Percentiles rank a stretch among this genome's conserved stretches.
These are phyloP conservation scores for Tetrapisispora namnaoensis DNA, from an alignment of 805 yeast genomes.

Conservation along the genomic window DNA sequence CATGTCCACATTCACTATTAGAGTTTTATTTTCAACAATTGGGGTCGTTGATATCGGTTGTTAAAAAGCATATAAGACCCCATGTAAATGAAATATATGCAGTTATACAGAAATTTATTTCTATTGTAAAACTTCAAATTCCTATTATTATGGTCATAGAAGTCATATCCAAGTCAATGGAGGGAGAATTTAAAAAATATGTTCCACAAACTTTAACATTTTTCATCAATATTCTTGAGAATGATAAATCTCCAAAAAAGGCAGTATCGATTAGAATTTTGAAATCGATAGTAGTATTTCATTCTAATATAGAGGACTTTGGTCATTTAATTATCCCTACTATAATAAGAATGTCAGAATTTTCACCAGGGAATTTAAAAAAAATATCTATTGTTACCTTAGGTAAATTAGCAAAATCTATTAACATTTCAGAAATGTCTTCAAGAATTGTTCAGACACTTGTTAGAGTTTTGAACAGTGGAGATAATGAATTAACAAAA, in stretches of 20 bases:
- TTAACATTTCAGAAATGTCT: conserved; percentile 76
- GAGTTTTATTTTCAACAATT: conserved; percentile 87
- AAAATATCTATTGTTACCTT: conserved; percentile 72
- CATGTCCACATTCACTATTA: conserved; percentile 66
- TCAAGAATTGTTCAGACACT: conserved; percentile 85
- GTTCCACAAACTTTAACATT: conserved; percentile 70
- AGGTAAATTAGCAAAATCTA: conserved; percentile 66
- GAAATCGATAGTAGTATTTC: conserved; percentile 77
- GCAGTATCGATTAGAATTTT: conserved; percentile 64
- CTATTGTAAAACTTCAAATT: conserved; percentile 52
- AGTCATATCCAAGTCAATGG: conserved; percentile 73
- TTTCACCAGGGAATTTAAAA: conserved; percentile 47
- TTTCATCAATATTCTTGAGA: conserved; percentile 65
- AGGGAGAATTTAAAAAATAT: conserved; percentile 83
- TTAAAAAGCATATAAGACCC: conserved; percentile 83
- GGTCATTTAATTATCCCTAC: conserved; percentile 82
- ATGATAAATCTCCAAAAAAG: conserved; percentile 52
- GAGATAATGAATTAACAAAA: conserved; percentile 49
- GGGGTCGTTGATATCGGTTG: conserved; percentile 67
- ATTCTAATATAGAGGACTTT: conserved; percentile 80
- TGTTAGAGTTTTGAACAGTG: conserved; percentile 48
- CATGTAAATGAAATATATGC: conserved; percentile 65
- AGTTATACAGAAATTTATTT: conserved; percentile 67
- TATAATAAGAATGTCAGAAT: conserved; percentile 71
- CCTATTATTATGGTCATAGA: conserved; percentile 76